Evolutionary conservation across 2,329 filamentous ascomycete species (phyloP).

Genomic region (Teratosphaeria gauchensis): DNA sequence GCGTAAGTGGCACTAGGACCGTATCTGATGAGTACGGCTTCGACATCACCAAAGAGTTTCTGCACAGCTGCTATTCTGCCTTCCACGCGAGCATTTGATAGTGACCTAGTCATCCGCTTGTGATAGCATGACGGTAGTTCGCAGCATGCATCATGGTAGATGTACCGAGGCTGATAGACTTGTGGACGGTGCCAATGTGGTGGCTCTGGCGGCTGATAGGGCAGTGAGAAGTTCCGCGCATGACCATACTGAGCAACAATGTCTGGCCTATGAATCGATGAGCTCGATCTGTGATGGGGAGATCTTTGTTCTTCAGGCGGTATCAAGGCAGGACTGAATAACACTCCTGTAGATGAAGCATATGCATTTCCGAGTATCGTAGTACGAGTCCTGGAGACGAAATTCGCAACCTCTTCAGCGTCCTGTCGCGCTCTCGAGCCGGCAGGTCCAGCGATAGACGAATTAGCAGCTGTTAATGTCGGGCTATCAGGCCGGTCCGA

Average conservation of each 20-base stretch:
- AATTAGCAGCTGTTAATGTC: neutral
- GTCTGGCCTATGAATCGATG: neutral
- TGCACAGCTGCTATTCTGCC: neutral
- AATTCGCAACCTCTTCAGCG: neutral
- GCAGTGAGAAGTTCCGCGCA: neutral
- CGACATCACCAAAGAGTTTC: neutral
- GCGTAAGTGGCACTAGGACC: neutral
- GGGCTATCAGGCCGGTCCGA: neutral
- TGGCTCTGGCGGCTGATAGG: neutral
- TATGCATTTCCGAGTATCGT: neutral
- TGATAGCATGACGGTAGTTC: neutral
- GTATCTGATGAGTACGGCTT: neutral
- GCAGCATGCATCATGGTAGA: neutral
- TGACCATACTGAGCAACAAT: neutral
- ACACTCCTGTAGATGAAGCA: neutral
- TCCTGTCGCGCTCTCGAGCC: neutral
- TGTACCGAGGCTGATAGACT: neutral
- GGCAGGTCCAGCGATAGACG: neutral
- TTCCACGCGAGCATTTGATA: neutral
- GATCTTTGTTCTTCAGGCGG: neutral
- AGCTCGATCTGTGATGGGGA: neutral
- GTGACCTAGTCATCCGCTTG: neutral
- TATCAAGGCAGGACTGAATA: neutral
- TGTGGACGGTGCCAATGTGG: neutral
- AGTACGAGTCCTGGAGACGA: neutral